Base-by-base conservation (phyloP, 177 flowering plant genomes). In the Vitis hybrid region DNA sequence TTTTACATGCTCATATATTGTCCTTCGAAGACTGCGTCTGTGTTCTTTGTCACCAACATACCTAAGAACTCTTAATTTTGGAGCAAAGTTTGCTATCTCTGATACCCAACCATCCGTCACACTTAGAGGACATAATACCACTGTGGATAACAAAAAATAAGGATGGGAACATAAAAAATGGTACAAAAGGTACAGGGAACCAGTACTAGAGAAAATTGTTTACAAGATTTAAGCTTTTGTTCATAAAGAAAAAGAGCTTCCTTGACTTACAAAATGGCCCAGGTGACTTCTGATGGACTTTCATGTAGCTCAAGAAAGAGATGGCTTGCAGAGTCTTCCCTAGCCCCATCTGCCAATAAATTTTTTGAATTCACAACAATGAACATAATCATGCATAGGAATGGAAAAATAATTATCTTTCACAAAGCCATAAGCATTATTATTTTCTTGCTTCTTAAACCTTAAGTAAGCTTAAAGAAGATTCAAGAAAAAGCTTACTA, bases 251-350 rank as follows among this genome's bases (percentile, higher is more conserved):
- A 72, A 56, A 59, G 48, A 26, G 6, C 6, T 54, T 56, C 21
- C 58, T 62, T 11, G 26, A 85, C 98, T 91, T 75, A 94, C 97
- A 80, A 78, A 89, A 94, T 62, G 98, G 95, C 55, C 97, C 95
- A 62, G 85, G 74, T 52, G 85, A 81, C 57, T 67, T 72, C 60
- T 69, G 73, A 23, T 65, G 72, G 71, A 79, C 69, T 76, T 94
- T 94, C 87, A 94, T 82, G 80, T 91, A 93, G 79, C 94, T 89
- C 83, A 94, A 72, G 62, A 94, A 82, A 58, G 91, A 72, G 48
- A 91, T 80, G 30, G 99, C 99, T 80, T 93, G 99, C 82, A 94
- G 82, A 56, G 99, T 94, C 81, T 94, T 94, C 60, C 99, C 99
- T 70, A 94, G 82, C 60, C 99, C 99, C 99, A 94, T 94, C 99